A percentile compares a stretch with the other conserved stretches of the same genome.
Evolutionary conservation across 371 early-diverging fungal species (phyloP).

Genomic region (Blastocladiella emersonii): DNA sequence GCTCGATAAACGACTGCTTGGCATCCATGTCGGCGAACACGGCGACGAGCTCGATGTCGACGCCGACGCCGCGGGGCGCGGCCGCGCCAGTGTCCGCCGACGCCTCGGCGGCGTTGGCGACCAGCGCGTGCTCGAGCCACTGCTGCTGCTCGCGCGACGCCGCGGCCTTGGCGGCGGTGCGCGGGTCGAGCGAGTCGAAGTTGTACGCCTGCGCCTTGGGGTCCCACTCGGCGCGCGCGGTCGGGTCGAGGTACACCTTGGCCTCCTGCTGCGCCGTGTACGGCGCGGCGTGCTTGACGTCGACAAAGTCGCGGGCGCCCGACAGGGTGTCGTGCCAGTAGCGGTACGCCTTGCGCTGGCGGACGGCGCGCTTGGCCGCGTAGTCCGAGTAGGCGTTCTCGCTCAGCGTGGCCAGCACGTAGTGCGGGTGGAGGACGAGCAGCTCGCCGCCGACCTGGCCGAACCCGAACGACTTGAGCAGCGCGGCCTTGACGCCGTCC

Average conservation of each 20-base stretch:
- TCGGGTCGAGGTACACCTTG: constrained; percentile 80
- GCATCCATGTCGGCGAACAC: constrained; percentile 34
- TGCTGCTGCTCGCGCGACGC: not conserved
- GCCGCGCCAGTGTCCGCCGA: not conserved
- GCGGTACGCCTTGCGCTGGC: constrained; percentile 74
- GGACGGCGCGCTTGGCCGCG: constrained; percentile 47
- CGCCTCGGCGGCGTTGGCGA: not conserved
- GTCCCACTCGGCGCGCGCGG: constrained; percentile 72
- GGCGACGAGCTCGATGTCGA: constrained; percentile 79
- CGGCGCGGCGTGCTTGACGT: constrained; percentile 77
- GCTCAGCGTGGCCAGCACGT: constrained; percentile 65
- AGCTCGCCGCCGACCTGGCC: constrained; percentile 93
- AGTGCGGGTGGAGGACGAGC: constrained; percentile 82
- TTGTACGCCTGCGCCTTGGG: constrained; percentile 54
- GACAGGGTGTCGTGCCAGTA: constrained; percentile 88
- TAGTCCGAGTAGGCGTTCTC: constrained; percentile 58
- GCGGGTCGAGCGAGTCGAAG: constrained; percentile 29
- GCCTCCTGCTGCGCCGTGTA: constrained; percentile 77
- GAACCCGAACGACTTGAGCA: constrained; percentile 92
- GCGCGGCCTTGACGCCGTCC: constrained; percentile 82
- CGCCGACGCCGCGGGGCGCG: constrained; percentile 39
- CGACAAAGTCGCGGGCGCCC: constrained; percentile 68
- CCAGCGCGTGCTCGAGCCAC: not conserved
- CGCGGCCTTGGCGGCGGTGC: not conserved
- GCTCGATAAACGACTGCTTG: constrained; percentile 70